These are phyloP conservation scores for Aspergillus sp. DNA, from an alignment of 2,329 filamentous ascomycete genomes.

Conservation along the genomic window DNA sequence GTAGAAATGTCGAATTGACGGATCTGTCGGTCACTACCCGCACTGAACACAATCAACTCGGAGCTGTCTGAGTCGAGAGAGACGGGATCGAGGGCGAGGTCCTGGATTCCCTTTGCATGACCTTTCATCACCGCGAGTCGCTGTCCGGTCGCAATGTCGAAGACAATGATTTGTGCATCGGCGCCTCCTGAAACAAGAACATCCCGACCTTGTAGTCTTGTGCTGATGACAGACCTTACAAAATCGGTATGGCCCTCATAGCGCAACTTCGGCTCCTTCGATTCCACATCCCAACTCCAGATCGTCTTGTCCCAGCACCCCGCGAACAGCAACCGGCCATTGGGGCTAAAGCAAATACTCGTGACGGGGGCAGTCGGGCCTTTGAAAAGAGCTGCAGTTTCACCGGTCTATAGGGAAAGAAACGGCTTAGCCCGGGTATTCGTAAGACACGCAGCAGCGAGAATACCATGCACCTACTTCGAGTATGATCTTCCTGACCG, in stretches of 20 bases:
- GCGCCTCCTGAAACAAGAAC: constrained; percentile 73
- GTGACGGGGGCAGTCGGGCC: constrained; percentile 81
- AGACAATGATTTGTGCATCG: constrained; percentile 80
- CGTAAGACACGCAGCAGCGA: constrained; percentile 11
- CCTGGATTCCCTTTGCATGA: constrained; percentile 74
- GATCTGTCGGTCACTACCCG: constrained; percentile 78
- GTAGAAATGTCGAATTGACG: constrained; percentile 58
- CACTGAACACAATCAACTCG: constrained; percentile 68
- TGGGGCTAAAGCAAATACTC: constrained; percentile 66
- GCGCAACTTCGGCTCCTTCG: constrained; percentile 56
- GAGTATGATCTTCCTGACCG: constrained; percentile 70
- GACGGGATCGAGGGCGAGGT: constrained; percentile 73
- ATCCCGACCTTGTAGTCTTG: constrained; percentile 62
- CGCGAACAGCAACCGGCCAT: constrained; percentile 68
- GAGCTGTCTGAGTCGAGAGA: constrained; percentile 47
- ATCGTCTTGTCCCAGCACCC: constrained; percentile 94
- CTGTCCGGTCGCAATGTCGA: constrained; percentile 70
- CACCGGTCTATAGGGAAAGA: constrained; percentile 42
- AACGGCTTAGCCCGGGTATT: constrained; percentile 16
- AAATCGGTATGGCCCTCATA: constrained; percentile 86
- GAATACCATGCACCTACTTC: constrained; percentile 63
- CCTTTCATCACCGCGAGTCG: constrained; percentile 78
- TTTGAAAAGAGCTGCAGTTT: constrained; percentile 58
- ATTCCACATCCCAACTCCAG: constrained; percentile 76
- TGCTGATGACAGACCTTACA: constrained; percentile 75